Conservation (phyloP, 306 rosid species). For the Cotoneaster glaucophyllus region DNA sequence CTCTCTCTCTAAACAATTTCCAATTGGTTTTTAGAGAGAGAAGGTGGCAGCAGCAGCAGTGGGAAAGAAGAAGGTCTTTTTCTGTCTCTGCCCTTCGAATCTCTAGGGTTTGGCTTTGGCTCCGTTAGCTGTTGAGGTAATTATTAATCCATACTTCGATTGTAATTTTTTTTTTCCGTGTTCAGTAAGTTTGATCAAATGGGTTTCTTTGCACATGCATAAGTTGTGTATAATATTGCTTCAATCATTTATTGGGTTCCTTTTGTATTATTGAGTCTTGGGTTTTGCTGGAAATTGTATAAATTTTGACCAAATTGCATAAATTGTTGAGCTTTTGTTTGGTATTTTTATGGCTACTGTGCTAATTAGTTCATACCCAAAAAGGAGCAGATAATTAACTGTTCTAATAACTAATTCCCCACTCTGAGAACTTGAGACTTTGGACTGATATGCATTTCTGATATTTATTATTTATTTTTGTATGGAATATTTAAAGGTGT, state of each 20-base stretch:
- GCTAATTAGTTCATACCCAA: background rate
- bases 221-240: no score
- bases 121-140: background rate
- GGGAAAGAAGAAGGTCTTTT: background rate
- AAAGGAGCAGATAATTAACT: background rate
- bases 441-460: background rate
- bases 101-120: constrained; percentile 1
- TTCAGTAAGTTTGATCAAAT: constrained; percentile 1
- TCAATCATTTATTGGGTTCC: background rate
- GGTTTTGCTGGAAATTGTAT: background rate
- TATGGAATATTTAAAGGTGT: background rate
- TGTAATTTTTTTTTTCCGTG: background rate
- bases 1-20: constrained; percentile 20
- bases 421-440: background rate
- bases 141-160: background rate
- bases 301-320: background rate
- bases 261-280: background rate
- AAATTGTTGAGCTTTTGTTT: background rate
- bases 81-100: background rate
- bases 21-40: constrained; percentile 17
- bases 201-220: background rate
- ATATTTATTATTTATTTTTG: background rate
- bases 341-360: background rate
- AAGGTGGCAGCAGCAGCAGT: constrained; percentile 3
- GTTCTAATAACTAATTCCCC: background rate